Percentiles rank a stretch among this genome's conserved stretches.
Evolutionary conservation across 2,329 filamentous ascomycete genomes (phyloP).

Genomic region (Trichoderma afroharzianum): DNA sequence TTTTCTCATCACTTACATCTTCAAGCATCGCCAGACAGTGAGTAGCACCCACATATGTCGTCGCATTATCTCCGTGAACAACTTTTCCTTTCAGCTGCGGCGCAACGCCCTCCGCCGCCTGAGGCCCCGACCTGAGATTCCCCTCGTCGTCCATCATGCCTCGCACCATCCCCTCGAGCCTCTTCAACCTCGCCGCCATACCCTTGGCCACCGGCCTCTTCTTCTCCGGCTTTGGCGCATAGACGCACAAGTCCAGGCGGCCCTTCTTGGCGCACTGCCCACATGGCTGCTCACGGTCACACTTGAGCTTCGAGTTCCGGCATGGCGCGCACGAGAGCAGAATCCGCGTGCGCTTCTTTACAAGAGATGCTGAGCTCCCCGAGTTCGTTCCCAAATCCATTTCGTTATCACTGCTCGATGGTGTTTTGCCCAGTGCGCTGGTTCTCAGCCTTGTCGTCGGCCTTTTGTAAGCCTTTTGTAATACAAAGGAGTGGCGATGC

Average conservation of each 20-base stretch:
- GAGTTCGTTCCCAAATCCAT: constrained; percentile 5
- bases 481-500: background rate
- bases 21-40: constrained; percentile 60
- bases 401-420: background rate
- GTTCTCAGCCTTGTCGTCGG: background rate
- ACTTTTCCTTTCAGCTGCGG: constrained; percentile 39
- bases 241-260: constrained; percentile 43
- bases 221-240: constrained; percentile 45
- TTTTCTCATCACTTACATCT: constrained; percentile 40
- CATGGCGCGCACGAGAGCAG: constrained; percentile 52
- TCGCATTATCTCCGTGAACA: constrained; percentile 40
- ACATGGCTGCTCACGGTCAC: constrained; percentile 51
- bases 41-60: constrained; percentile 56
- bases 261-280: constrained; percentile 50
- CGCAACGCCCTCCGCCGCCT: constrained; percentile 18
- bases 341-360: constrained; percentile 44
- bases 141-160: constrained; percentile 47
- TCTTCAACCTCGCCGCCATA: constrained; percentile 52
- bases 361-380: background rate
- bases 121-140: background rate
- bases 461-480: background rate
- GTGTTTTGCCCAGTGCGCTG: background rate
- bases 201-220: constrained; percentile 41
- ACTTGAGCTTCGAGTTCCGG: constrained; percentile 54
- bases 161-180: constrained; percentile 57